Evolutionary conservation across 2,329 filamentous ascomycete genomes (phyloP), one percentile per base, ranked within the genome.

Genomic region (Lasiodiplodia hormozganensis): DNA sequence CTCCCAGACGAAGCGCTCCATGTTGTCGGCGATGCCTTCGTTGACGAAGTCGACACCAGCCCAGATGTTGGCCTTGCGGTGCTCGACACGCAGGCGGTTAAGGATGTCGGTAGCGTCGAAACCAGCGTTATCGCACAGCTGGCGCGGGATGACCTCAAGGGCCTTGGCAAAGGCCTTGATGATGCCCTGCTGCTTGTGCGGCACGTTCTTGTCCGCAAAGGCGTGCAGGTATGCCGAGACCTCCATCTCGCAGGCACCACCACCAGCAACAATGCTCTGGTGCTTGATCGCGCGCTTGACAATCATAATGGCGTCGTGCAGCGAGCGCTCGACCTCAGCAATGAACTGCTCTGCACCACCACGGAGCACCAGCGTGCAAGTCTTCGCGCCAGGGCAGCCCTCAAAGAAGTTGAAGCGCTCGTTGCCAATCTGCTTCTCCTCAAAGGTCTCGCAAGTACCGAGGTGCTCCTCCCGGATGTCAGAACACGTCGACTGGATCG

Each of bases 271-370:
- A 73, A 99, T 97, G 78, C 89, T 92, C 77, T 91, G 91, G 86
- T 98, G 97, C 85, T 93, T 93, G 82, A 98, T 93, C 34, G 96
- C 93, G 70, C 96, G 94, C 89, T 98, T 98, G 78, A 99, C 96
- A 76, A 99, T 97, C 96, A 99, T 99, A 82, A 99, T 98, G 74
- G 96, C 96, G 77, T 99, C 96, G 85, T 99, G 96, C 73, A 99
- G 88, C 78, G 93, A 97, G 72, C 96, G 92, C 85, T 99, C 96
- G 1, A 97, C 96, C 82, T 99, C 96, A 69, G 96, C 96, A 75
- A 99, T 99, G 84, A 99, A 99, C 81, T 99, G 96, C 85, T 99
- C 96, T 43, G 96, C 96, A 72, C 96, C 96, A 76, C 96, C 96
- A 77, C 96, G 92, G 71, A 99, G 90, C 51, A 99, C 90, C 23